Conservation (phyloP, 345 rosid species). For the Cardamine chenopodiifolia region DNA sequence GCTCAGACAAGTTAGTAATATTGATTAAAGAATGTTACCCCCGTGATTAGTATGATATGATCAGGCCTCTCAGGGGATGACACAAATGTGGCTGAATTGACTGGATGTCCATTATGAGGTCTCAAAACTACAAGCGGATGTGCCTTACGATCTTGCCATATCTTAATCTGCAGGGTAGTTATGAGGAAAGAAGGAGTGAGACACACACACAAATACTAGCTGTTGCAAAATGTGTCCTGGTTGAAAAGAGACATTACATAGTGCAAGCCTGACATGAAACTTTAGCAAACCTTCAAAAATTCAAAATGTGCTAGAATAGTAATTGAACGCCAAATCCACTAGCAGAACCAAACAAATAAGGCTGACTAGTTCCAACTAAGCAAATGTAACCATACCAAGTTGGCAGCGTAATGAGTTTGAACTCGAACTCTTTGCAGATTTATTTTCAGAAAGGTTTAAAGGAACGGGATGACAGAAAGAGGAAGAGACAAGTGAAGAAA, state of each 20-base stretch:
- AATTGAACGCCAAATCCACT: conserved; percentile 1
- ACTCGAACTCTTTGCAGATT: not conserved
- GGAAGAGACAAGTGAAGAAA: conserved; percentile 8
- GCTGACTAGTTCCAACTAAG: not conserved
- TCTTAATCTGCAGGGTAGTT: conserved; percentile 64
- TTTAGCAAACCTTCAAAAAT: not conserved
- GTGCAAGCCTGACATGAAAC: not conserved
- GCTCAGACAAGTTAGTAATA: not conserved
- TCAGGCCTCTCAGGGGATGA: conserved; percentile 73
- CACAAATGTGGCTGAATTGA: conserved; percentile 70
- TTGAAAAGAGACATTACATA: not conserved
- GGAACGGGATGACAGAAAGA: not conserved
- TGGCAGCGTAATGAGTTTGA: not conserved
- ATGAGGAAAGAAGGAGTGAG: conserved; percentile 13
- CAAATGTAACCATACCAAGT: not conserved
- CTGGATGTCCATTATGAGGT: conserved; percentile 86
- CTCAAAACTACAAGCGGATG: conserved; percentile 68
- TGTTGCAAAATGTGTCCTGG: conserved; percentile 10
- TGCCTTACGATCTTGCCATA: conserved; percentile 86
- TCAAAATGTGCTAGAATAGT: conserved; percentile 1
- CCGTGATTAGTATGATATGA: conserved; percentile 83
- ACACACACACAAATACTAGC: not conserved
- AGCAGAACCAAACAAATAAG: conserved; percentile 11
- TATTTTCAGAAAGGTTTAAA: not conserved
- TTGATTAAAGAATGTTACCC: conserved; percentile 50